Base-by-base conservation (phyloP, 805 yeast species). In the Schwanniomyces polymorphus region DNA sequence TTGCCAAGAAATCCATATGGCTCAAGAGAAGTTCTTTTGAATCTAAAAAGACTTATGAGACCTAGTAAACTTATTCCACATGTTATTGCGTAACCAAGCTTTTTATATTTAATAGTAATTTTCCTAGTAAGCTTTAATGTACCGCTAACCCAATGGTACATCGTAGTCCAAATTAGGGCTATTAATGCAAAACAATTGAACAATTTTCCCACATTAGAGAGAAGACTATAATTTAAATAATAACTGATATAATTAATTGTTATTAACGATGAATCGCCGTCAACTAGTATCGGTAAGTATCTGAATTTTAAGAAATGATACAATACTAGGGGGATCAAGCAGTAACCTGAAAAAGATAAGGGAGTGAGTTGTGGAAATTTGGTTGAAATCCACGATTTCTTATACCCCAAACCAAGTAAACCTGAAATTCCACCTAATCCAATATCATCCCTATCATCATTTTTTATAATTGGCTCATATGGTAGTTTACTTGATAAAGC, bases 351-450 rank as follows among this genome's bases (percentile, higher is more conserved):
- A 44, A 84, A 74, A 18, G 80, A 71, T 17, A 82, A 61, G 2
- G 90, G 89, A 8, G 68, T 59, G 2, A 86, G 66, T 5, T 79
- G 50, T 0, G 85, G 85, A 9, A 79, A 57, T 33, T 55, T 57
- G 41, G 70, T 63, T 14, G 73, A 71, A 5, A 78, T 70, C 46
- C 72, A 60, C 5, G 84, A 75, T 48, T 66, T 72, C 50, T 76
- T 71, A 23, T 77, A 65, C 1, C 86, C 87, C 17, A 80, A 59
- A 0, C 88, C 88, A 12, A 82, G 53, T 8, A 81, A 49, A n/a
- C 80, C 70, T 2, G 78, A 64, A 38, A 84, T 67, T 1, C 89
- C 89, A 6, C 85, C 85, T n/a, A 84, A 63, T 0, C 89, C 89
- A 28, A 70, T 65, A 43, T 74, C 70, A 45, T 78, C 80, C 27